phyloP scores from a whole-genome alignment of 208 protist genomes.

The Angomonas ambiguus region DNA sequence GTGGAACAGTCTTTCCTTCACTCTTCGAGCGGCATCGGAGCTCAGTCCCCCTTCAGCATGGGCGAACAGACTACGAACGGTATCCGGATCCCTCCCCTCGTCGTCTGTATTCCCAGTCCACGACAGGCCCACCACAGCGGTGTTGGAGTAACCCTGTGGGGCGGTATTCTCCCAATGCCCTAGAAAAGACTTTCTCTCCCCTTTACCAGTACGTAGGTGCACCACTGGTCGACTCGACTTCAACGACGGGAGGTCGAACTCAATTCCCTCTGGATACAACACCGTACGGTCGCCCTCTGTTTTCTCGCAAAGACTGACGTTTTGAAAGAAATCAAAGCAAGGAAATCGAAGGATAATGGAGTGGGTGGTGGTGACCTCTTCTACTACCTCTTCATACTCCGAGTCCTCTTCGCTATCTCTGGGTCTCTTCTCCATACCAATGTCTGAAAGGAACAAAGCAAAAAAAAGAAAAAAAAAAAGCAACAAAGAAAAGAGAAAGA shows the following conservation, averaged over 20 bases:
- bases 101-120: constrained; percentile 5
- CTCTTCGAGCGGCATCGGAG: constrained; percentile 50
- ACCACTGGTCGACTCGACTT: constrained; percentile 43
- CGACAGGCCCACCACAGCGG: constrained; percentile 44
- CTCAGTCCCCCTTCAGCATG: constrained; percentile 53
- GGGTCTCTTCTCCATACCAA: neutral
- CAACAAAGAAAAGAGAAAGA: neutral
- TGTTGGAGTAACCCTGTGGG: constrained; percentile 22
- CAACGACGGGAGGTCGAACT: constrained; percentile 37
- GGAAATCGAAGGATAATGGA: constrained; percentile 69
- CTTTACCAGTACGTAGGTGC: constrained; percentile 29
- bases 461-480: neutral
- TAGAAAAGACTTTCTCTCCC: constrained; percentile 46
- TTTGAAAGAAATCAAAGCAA: constrained; percentile 74
- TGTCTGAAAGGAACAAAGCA: neutral
- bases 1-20: constrained; percentile 16
- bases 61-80: constrained; percentile 40
- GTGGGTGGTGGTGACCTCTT: constrained; percentile 32
- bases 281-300: neutral
- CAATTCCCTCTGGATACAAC: constrained; percentile 20
- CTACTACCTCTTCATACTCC: constrained; percentile 44
- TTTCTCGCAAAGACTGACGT: constrained; percentile 71
- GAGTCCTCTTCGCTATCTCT: neutral
- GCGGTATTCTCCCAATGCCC: constrained; percentile 48
- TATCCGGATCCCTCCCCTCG: neutral